Evolutionary conservation across 306 rosid genomes (phyloP), one percentile per base, ranked within the genome.

Genomic region (Castanea crenata): DNA sequence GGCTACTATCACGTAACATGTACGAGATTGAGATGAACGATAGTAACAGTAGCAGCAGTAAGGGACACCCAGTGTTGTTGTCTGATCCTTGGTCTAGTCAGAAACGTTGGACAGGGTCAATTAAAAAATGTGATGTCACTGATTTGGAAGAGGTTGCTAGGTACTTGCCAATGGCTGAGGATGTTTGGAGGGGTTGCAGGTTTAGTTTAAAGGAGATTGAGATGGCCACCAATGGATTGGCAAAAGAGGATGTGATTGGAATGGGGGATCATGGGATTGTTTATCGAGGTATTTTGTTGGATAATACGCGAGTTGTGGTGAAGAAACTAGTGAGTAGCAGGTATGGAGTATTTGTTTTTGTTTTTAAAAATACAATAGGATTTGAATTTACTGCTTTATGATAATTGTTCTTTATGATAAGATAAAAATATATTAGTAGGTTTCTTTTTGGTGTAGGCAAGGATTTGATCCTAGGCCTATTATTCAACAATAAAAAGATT

Each of bases 251-350:
- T 79, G 69, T 86, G 68, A 81, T 88, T 74, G 87, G 85, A 5
- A 83, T 51, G 52, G 94, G 88, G 10, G 86, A 77, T 58, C 74
- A 44, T 74, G 90, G 88, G 0, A 59, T 71, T 23, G 89, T 87
- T 76, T 92, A 87, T 87, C 85, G 34, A 11, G 97, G 90, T 31
- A 73, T 79, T 62, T 84, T 92, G 85, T 61, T 52, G 1, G 88
- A 87, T 74, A 71, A 74, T 75, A 69, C 78, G 5, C 74, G 81
- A 10, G 93, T 90, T 29, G 85, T 83, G 6, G 88, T 88, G 73
- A 92, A 90, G 86, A 84, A 65, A 74, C 76, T 92, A 4, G 75
- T 70, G 16, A 74, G 68, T 62, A 52, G 76, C 81, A 92, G 97
- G 94, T 92, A 77, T 31, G 41, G 7, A 4, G 38, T 52, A 16